phyloP scores from a whole-genome alignment of 179 eudicot genomes.

The Heliamphora pulchella region DNA sequence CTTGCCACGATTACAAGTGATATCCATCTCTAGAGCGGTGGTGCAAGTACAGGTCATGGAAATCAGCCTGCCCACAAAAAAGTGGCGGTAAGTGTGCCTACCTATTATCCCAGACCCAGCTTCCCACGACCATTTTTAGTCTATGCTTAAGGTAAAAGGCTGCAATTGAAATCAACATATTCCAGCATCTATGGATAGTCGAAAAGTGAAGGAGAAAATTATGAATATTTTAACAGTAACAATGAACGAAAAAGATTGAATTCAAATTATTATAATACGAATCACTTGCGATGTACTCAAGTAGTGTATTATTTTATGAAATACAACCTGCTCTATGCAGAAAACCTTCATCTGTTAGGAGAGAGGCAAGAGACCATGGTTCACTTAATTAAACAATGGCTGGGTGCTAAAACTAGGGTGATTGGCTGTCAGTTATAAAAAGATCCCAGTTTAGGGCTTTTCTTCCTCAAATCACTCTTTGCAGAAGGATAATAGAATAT shows the following conservation, averaged over 20 bases:
- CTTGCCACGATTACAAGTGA: not conserved
- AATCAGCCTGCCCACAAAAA: too few relatives aligned
- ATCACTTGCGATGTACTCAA: not conserved
- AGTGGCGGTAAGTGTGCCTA: too few relatives aligned
- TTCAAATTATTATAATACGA: not conserved
- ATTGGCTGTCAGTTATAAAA: too few relatives aligned
- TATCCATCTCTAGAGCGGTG: not conserved
- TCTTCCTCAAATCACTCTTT: too few relatives aligned
- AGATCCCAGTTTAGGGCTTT: too few relatives aligned
- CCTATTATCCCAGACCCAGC: too few relatives aligned
- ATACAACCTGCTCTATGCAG: not conserved
- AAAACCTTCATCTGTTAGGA: not conserved
- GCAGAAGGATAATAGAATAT: too few relatives aligned
- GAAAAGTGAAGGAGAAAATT: not conserved
- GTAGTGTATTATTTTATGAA: not conserved
- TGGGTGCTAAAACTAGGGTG: not conserved
- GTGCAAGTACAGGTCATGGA: too few relatives aligned
- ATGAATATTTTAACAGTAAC: not conserved
- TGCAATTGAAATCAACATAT: not conserved
- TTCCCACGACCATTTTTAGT: not conserved
- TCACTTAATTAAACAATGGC: not conserved
- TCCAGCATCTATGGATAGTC: not conserved
- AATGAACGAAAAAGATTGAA: not conserved
- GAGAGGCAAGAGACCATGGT: not conserved
- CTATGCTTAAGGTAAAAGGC: not conserved